Evolutionary conservation across 2,329 filamentous ascomycete species (phyloP).

Genomic region (Pyrenochaeta sp.): DNA sequence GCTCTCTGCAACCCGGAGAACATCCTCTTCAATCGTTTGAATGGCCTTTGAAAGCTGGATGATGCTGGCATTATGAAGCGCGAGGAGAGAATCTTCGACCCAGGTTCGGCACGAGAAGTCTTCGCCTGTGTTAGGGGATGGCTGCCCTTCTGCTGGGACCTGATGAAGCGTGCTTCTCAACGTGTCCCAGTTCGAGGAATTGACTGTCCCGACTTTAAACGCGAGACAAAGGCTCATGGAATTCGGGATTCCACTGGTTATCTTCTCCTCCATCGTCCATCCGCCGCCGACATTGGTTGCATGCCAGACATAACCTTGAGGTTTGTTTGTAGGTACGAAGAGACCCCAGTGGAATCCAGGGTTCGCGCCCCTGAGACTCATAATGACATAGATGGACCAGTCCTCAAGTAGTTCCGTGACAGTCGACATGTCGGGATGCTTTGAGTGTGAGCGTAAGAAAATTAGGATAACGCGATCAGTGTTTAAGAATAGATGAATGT

Average conservation of each 20-base stretch:
- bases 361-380: neutral
- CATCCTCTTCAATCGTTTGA: no score
- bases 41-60: no score
- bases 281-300: neutral
- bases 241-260: neutral
- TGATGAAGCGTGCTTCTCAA: neutral
- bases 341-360: neutral
- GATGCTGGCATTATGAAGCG: neutral
- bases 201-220: neutral
- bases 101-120: neutral
- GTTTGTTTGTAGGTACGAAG: neutral
- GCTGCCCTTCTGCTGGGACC: neutral
- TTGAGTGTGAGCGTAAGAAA: no score
- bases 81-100: neutral
- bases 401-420: neutral
- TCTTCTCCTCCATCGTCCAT: neutral
- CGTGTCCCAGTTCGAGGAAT: neutral
- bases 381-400: neutral
- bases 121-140: neutral
- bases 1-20: no score
- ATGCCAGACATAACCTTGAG: neutral
- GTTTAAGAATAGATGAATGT: no score
- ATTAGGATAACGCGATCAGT: no score
- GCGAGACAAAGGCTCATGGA: neutral
- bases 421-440: no score